Evolutionary conservation across 306 rosid species (phyloP).

Genomic region (Pterocarpus santalinus): DNA sequence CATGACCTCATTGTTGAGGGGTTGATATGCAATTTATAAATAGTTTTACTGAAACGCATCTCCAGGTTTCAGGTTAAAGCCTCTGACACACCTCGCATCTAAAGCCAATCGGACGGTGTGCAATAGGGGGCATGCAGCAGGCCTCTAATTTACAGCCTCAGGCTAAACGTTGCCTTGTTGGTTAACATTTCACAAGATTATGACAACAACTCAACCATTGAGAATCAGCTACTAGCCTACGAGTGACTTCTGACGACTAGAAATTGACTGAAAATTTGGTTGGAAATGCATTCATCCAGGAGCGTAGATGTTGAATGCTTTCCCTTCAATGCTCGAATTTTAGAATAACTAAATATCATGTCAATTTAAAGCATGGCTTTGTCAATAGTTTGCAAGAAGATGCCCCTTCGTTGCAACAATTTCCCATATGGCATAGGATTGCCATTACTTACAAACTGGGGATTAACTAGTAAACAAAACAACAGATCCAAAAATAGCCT

Average conservation of each 20-base stretch:
- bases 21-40: no score
- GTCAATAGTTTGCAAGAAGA: conserved; percentile 18
- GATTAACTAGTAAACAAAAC: no score
- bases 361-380: not conserved
- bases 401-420: not conserved
- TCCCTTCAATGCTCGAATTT: conserved; percentile 6
- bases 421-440: not conserved
- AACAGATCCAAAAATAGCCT: no score
- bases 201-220: not conserved
- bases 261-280: not conserved
- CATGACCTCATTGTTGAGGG: no score
- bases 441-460: no score
- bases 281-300: not conserved
- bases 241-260: not conserved
- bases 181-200: not conserved
- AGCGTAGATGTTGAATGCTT: not conserved
- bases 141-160: no score
- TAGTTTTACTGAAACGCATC: no score
- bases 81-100: no score
- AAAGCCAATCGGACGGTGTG: no score
- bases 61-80: no score
- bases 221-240: not conserved
- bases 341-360: not conserved
- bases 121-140: no score
- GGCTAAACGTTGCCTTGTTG: no score